Conservation (phyloP, 2,329 filamentous ascomycete species). For the Hypoxylon sp. region DNA sequence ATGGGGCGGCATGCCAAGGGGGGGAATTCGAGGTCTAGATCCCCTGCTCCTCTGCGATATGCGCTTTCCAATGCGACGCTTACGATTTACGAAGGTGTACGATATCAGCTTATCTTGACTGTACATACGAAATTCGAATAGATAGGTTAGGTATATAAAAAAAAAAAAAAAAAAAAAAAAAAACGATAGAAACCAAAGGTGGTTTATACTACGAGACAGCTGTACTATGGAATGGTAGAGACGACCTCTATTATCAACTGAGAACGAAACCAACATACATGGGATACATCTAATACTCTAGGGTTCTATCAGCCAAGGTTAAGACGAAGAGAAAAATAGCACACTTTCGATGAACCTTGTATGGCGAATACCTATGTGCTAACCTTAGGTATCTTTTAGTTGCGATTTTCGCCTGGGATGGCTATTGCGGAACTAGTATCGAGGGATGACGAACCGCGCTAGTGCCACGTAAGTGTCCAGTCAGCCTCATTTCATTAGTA, state of each 20-base stretch:
- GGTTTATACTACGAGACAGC: no score
- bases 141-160: no score
- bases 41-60: not conserved
- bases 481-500: slow-evolving; percentile 2
- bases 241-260: no score
- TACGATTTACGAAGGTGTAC: not conserved
- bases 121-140: not conserved
- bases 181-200: no score
- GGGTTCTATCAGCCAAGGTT: not conserved
- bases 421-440: not conserved
- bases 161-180: no score
- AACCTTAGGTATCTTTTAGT: not conserved
- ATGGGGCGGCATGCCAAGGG: slow-evolving; percentile 15
- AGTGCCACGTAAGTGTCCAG: not conserved
- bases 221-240: no score
- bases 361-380: no score
- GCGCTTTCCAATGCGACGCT: not conserved
- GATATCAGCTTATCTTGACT: not conserved
- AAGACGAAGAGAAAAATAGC: not conserved
- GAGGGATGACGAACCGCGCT: not conserved
- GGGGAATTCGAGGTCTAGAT: slow-evolving; percentile 26
- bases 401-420: not conserved
- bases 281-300: not conserved
- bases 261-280: no score
- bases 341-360: not conserved